Evolutionary conservation across 108 stramenopile genomes (phyloP).

Genomic region (Bacterosira constricta): DNA sequence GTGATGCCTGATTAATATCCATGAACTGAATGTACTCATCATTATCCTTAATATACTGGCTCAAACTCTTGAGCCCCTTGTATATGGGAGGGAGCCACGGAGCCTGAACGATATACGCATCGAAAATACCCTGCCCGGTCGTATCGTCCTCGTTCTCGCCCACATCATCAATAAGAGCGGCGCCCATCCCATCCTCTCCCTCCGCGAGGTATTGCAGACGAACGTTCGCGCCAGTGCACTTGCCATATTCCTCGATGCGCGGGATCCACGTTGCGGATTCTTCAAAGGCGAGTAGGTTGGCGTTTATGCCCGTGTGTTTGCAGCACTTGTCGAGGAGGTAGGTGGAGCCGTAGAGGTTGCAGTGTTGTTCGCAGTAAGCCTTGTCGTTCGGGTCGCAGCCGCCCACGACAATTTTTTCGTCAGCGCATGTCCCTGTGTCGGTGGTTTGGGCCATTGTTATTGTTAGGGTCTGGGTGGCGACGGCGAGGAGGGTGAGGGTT

Average conservation of each 20-base stretch:
- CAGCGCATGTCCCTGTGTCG: slow-evolving; percentile 2
- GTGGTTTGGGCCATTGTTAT: background rate
- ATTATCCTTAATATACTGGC: slow-evolving; percentile 23
- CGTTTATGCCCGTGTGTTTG: slow-evolving; percentile 33
- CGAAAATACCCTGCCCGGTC: slow-evolving; percentile 45
- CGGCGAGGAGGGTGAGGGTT: background rate
- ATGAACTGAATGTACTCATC: slow-evolving; percentile 28
- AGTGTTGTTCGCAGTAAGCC: slow-evolving; percentile 12
- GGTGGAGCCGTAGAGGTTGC: slow-evolving; percentile 32
- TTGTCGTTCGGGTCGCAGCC: slow-evolving; percentile 10
- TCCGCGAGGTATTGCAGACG: slow-evolving; percentile 26
- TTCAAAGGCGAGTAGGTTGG: slow-evolving; percentile 49
- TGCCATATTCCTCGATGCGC: slow-evolving; percentile 36
- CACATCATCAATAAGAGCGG: slow-evolving; percentile 37
- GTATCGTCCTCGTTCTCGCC: slow-evolving; percentile 24
- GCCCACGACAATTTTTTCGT: slow-evolving; percentile 5
- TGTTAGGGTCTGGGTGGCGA: background rate
- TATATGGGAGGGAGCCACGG: slow-evolving; percentile 42
- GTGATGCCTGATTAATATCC: slow-evolving; percentile 39
- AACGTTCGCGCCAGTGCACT: slow-evolving; percentile 45
- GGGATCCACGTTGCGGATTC: slow-evolving; percentile 27
- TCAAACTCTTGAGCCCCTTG: slow-evolving; percentile 28
- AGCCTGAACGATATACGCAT: slow-evolving; percentile 46
- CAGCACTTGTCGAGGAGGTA: slow-evolving; percentile 49
- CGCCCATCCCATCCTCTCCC: slow-evolving; percentile 46